Evolutionary conservation across 768 basidiomycete genomes (phyloP).

Genomic region (Tylopilus intermedius): DNA sequence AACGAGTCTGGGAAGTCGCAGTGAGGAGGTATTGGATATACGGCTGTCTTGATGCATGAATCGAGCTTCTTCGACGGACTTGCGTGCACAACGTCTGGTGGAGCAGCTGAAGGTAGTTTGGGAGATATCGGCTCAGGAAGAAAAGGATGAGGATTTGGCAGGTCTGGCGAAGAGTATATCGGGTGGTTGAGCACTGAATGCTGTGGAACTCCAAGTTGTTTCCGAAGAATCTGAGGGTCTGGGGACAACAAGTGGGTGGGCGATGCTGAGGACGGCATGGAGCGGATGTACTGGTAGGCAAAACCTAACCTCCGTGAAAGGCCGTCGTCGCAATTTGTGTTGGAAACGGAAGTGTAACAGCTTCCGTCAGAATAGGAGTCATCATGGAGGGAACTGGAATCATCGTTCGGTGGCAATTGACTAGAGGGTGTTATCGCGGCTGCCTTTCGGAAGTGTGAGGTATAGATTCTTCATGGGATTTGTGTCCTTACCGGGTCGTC

Average conservation of each 20-base stretch:
- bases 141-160: constrained; percentile 24
- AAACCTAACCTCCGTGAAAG: constrained; percentile 18
- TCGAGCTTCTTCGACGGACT: constrained; percentile 1
- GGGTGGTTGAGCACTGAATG: constrained; percentile 27
- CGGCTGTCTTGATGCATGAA: constrained; percentile 2
- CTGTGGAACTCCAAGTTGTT: constrained; percentile 28
- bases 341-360: not conserved
- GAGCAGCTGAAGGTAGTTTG: not conserved
- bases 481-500: constrained; percentile 9
- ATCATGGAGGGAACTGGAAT: not conserved
- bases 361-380: not conserved
- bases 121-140: not conserved
- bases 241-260: constrained; percentile 7
- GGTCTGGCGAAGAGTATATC: constrained; percentile 9
- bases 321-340: constrained; percentile 12
- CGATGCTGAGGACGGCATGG: constrained; percentile 16
- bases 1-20: not conserved
- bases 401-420: not conserved
- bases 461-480: not conserved
- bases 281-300: constrained; percentile 24
- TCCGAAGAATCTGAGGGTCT: constrained; percentile 26
- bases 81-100: not conserved
- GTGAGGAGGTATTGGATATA: not conserved
- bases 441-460: not conserved
- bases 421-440: not conserved